Conservation (phyloP, 331 rosid genomes). For the Rosa hybrid region DNA sequence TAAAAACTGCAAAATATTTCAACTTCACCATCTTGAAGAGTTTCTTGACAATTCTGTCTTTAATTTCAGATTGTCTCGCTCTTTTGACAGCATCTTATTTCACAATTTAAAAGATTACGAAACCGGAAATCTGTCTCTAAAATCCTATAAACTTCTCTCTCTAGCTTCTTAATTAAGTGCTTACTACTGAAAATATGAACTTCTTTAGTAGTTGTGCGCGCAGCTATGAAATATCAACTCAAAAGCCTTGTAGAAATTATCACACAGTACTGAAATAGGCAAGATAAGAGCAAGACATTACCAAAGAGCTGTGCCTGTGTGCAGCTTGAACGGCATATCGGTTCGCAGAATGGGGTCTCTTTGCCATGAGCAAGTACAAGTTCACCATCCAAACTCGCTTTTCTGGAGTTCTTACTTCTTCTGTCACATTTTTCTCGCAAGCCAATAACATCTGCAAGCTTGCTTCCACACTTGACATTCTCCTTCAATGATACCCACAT, state of each 20-base stretch:
- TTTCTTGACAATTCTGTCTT: background rate
- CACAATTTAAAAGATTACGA: background rate
- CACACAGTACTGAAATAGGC: background rate
- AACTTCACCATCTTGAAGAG: background rate
- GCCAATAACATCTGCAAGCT: slow-evolving; percentile 46
- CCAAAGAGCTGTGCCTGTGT: slow-evolving; percentile 45
- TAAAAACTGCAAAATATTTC: background rate
- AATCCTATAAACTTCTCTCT: background rate
- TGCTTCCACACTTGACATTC: slow-evolving; percentile 56
- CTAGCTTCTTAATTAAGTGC: background rate
- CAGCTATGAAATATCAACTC: background rate
- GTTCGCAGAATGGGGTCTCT: slow-evolving; percentile 32
- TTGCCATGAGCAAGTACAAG: slow-evolving; percentile 22
- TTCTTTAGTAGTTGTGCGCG: background rate
- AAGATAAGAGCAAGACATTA: slow-evolving; percentile 17
- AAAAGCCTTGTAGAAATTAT: background rate
- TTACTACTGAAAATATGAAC: background rate
- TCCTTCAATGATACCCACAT: slow-evolving; percentile 60
- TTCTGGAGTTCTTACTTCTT: slow-evolving; percentile 22
- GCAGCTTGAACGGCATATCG: slow-evolving; percentile 30
- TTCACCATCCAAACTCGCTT: slow-evolving; percentile 25
- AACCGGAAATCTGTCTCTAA: background rate
- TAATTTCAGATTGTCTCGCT: background rate
- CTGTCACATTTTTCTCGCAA: slow-evolving; percentile 25
- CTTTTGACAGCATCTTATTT: background rate